Evolutionary conservation across 108 stramenopile species (phyloP).

Genomic region (Schizochytrium sp.): DNA sequence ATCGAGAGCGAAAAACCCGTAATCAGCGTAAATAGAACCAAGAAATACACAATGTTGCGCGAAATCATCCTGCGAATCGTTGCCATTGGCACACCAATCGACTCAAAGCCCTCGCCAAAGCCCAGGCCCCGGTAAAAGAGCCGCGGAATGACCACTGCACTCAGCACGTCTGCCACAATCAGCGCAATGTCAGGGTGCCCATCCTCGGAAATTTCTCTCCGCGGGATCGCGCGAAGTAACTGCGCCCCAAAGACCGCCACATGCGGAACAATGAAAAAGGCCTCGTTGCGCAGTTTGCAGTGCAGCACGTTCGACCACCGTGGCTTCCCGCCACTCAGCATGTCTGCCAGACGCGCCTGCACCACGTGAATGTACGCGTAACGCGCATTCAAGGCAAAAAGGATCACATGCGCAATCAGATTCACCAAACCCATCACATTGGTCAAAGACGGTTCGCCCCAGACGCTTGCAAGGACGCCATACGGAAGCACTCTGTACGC

Average conservation of each 20-base stretch:
- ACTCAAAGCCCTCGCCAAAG: slow-evolving; percentile 12
- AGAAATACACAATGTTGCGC: background rate
- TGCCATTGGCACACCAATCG: background rate
- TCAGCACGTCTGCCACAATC: background rate
- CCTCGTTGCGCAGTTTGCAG: background rate
- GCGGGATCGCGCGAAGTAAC: background rate
- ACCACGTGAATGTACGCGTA: background rate
- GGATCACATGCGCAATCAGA: background rate
- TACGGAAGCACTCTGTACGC: background rate
- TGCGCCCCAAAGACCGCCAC: background rate
- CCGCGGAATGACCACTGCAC: background rate
- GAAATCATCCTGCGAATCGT: slow-evolving; percentile 10
- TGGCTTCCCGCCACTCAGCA: background rate
- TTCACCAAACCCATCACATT: background rate
- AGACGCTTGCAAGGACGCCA: background rate
- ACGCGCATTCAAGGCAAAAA: background rate
- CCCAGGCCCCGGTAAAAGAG: background rate
- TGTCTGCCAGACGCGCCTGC: background rate
- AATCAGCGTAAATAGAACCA: background rate
- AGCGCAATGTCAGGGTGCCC: background rate
- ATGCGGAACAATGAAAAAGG: background rate
- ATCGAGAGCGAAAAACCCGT: background rate
- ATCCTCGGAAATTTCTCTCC: no score
- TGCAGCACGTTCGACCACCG: background rate
- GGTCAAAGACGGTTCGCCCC: background rate